These are phyloP conservation scores for Lactarius evosmus DNA, from an alignment of 768 basidiomycete species.

Conservation along the genomic window DNA sequence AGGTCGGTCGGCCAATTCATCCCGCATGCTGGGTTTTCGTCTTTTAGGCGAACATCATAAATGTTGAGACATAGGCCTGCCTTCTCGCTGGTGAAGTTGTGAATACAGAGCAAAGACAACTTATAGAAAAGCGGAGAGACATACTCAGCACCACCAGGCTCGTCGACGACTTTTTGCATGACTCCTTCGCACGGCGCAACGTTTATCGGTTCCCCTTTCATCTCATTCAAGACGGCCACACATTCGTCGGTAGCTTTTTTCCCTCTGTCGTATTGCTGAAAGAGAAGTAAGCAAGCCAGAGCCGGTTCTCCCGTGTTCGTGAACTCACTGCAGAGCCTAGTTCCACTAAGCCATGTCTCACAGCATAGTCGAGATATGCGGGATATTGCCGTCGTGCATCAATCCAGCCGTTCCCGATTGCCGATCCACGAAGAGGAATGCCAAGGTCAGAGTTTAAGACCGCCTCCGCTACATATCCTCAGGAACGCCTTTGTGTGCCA, in stretches of 20 bases:
- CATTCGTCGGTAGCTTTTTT: conserved; percentile 62
- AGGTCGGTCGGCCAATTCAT: conserved; percentile 98
- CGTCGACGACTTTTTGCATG: conserved; percentile 41
- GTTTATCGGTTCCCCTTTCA: conserved; percentile 54
- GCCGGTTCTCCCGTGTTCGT: not conserved
- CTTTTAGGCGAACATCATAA: conserved; percentile 91
- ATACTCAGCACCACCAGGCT: conserved; percentile 12
- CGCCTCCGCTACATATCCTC: conserved; percentile 58
- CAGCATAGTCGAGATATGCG: conserved; percentile 81
- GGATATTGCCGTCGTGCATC: conserved; percentile 87
- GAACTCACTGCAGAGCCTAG: conserved; percentile 59
- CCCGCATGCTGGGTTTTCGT: conserved; percentile 82
- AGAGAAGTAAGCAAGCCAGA: not conserved
- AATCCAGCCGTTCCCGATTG: conserved; percentile 99
- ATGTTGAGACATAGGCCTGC: conserved; percentile 80
- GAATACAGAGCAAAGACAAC: not conserved
- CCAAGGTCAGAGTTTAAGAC: conserved; percentile 59
- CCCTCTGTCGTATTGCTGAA: conserved; percentile 58
- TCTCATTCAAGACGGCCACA: conserved; percentile 42
- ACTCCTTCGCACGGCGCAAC: conserved; percentile 59
- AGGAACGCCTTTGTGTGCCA: not conserved
- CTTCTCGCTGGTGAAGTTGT: conserved; percentile 57
- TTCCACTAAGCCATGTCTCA: conserved; percentile 75
- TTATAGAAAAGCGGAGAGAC: not conserved
- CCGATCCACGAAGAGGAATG: conserved; percentile 68